Evolutionary conservation across 257 asterid genomes (phyloP).

Genomic region (Ajuga chamaepitys): DNA sequence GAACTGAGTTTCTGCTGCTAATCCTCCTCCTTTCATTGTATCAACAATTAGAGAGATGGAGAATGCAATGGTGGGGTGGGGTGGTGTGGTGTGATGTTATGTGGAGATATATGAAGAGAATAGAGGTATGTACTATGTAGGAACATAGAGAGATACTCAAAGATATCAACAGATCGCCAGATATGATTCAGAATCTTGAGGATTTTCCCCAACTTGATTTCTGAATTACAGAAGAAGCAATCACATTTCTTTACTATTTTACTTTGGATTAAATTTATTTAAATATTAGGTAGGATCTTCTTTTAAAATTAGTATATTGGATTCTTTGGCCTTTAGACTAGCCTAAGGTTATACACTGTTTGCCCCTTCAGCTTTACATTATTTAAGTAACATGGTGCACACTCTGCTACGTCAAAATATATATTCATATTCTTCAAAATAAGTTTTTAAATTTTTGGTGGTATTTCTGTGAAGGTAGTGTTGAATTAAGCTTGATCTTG

Average conservation of each 20-base stretch:
- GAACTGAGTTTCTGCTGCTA: constrained; percentile 12
- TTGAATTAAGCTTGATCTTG: too few species aligned
- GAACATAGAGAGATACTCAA: constrained; percentile 16
- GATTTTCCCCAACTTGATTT: constrained; percentile 19
- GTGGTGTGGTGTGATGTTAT: neutral
- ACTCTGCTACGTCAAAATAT: too few species aligned
- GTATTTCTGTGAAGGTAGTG: too few species aligned
- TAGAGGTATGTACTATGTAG: too few species aligned
- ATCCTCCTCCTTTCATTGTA: neutral
- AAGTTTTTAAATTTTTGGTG: too few species aligned
- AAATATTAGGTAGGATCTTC: constrained; percentile 12
- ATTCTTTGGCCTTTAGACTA: constrained; percentile 22
- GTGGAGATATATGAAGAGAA: constrained; percentile 2
- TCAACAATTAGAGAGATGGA: neutral
- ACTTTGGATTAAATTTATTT: constrained; percentile 6
- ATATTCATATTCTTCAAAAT: too few species aligned
- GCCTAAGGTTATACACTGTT: constrained; percentile 6
- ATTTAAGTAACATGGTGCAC: constrained; percentile 8
- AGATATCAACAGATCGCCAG: constrained; percentile 23
- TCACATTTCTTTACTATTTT: constrained; percentile 15
- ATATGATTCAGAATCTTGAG: constrained; percentile 30
- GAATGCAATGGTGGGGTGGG: neutral
- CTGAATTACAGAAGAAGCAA: constrained; percentile 26
- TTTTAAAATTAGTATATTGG: neutral
- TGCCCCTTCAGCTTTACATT: constrained; percentile 13